phyloP scores from a whole-genome alignment of 2,329 filamentous ascomycete genomes.

The Exserohilum rostratum region DNA sequence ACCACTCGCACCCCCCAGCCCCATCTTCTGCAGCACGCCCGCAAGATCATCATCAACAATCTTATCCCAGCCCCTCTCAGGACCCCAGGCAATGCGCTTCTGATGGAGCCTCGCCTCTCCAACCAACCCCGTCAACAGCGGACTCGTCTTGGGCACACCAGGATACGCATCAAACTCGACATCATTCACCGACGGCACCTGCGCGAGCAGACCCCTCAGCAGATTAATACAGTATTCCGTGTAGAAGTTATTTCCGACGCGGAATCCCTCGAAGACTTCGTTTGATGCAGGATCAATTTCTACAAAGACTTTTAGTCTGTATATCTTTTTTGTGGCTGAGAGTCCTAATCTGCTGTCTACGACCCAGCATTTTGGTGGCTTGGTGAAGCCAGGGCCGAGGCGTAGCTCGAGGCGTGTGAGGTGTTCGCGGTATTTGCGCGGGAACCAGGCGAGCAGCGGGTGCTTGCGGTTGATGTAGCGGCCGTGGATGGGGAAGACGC shows the following conservation, averaged over 20 bases:
- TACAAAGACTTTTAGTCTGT: slow-evolving; percentile 69
- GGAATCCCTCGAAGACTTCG: slow-evolving; percentile 70
- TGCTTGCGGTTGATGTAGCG: slow-evolving; percentile 74
- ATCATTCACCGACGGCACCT: slow-evolving; percentile 61
- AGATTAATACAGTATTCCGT: slow-evolving; percentile 68
- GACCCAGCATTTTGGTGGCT: slow-evolving; percentile 73
- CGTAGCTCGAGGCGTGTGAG: slow-evolving; percentile 72
- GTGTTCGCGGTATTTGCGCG: slow-evolving; percentile 62
- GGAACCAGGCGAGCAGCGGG: slow-evolving; percentile 71
- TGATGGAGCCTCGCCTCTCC: slow-evolving; percentile 57
- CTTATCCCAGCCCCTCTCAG: slow-evolving; percentile 67
- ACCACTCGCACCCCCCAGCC: too few relatives aligned
- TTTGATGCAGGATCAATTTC: slow-evolving; percentile 73
- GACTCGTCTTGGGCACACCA: slow-evolving; percentile 68
- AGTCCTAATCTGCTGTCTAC: slow-evolving; percentile 70
- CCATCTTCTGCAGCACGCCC: slow-evolving; percentile 35
- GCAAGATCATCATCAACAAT: slow-evolving; percentile 40
- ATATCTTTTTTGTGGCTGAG: slow-evolving; percentile 64
- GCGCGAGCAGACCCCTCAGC: slow-evolving; percentile 62
- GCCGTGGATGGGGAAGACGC: slow-evolving; percentile 60
- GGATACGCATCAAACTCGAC: slow-evolving; percentile 74
- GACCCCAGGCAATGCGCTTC: slow-evolving; percentile 69
- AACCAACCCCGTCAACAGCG: slow-evolving; percentile 68
- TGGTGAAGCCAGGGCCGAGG: slow-evolving; percentile 74
- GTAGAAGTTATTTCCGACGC: slow-evolving; percentile 70